Base-by-base conservation (phyloP, 371 early-diverging fungal species). In the Rhizomucor pusillus region DNA sequence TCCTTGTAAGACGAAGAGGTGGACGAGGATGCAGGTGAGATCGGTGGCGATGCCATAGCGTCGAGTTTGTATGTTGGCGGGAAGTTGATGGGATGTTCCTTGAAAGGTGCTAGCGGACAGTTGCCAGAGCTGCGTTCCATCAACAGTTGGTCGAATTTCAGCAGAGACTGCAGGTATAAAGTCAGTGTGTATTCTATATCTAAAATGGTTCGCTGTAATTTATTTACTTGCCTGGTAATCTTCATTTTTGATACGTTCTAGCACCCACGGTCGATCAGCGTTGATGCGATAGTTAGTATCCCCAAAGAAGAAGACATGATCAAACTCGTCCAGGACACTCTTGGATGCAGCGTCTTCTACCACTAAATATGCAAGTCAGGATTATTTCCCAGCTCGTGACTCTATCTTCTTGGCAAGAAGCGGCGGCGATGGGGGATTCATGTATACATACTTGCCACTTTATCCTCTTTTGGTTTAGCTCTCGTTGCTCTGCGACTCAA, bases 1-100 rank as follows among this genome's bases (percentile, higher is more conserved):
- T 41, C 41, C 16, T 14, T 41, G 19, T 41, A 41, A 5, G 41
- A 41, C 5, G 41, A 41, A 12, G 41, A 41, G 5, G 41, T 5
- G 41, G 11, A 44, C 22, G 50, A 20, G 16, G 48, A 20, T 36
- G 43, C 49, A 25, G 16, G 24, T 45, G 48, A 24, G 35, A 35
- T 37, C 11, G 41, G 36, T 18, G 35, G 39, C 10, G 45, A 25
- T 20, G 50, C 11, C 34, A 40, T 22, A 2, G 33, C 40, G 63
- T 90, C 90, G 62, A 84, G 87, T 63, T 95, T 95, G 79, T 90
- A 95, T 0, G 94, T 94, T 13, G 96, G 96, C 19, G 70, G 75
- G 63, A 95, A 95, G 1, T 59, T 56, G 36, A 95, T 91, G n/a
- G 81, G 81, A n/a, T 78, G 81, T 65, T 95, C 96, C 33, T 65